Base-by-base conservation (phyloP, 345 rosid species). In the Eutrema heterophyllum region DNA sequence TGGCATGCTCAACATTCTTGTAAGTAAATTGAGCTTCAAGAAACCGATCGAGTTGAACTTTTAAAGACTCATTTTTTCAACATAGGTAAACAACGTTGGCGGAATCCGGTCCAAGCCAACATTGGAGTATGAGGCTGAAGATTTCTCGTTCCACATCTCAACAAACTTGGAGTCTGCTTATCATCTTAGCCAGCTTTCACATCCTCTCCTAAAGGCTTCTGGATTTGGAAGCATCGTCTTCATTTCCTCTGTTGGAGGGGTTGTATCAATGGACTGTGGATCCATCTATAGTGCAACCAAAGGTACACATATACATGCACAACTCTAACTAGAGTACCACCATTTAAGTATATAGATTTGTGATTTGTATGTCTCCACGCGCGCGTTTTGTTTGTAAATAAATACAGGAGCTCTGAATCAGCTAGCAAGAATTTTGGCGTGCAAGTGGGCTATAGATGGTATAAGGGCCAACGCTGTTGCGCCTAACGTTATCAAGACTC, bases 361-460 rank as follows among this genome's bases (percentile, higher is more conserved):
- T n/a, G n/a, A n/a, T n/a, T n/a, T n/a, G n/a, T n/a, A n/a, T n/a
- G n/a, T n/a, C n/a, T n/a, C n/a, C n/a, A n/a, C n/a, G n/a, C n/a
- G n/a, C n/a, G n/a, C n/a, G n/a, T n/a, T n/a, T n/a, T n/a, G n/a
- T n/a, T n/a, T n/a, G n/a, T n/a, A n/a, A n/a, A n/a, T n/a, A n/a
- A n/a, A n/a, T n/a, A n/a, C 58, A 73, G 72, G 86, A 54, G 92
- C 92, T 9, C 35, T 84, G 54, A 82, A 75, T 52, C 91, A 84
- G 36, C 78, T 88, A 32, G 73, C 87, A 2, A 88, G 39, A 72
- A n/a, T n/a, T 44, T 73, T 86, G 76, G 88, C 92, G 13, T 90
- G 92, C 48, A 92, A 88, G 67, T 87, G 97, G 90, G 92, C 88
- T 6, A 84, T 64, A 11, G 92, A 88, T 60, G 80, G 74, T 13